Evolutionary conservation across 441 rosid genomes (phyloP).

Genomic region (Kokia cookei): DNA sequence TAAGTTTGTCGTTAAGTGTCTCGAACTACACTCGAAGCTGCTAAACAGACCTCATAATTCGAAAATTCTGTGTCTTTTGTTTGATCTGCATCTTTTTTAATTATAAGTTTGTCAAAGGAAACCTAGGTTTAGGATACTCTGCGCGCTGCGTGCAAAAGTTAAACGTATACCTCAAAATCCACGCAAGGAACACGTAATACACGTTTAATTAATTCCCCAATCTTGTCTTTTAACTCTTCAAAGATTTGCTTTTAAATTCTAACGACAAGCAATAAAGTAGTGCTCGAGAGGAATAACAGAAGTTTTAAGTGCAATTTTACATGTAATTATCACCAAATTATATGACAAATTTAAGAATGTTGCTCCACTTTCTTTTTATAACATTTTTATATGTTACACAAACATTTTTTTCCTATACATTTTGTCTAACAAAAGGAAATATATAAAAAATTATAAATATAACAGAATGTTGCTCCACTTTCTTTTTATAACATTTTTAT

Average conservation of each 20-base stretch:
- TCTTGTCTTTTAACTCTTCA: background rate
- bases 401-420: too few species aligned
- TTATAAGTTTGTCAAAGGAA: too few species aligned
- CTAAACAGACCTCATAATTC: slow-evolving; percentile 14
- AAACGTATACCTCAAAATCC: background rate
- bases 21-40: background rate
- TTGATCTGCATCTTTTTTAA: background rate
- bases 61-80: slow-evolving; percentile 19
- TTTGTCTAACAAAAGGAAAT: too few species aligned
- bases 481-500: too few species aligned
- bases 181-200: background rate
- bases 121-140: background rate
- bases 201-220: background rate
- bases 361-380: background rate
- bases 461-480: too few species aligned
- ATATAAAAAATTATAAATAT: too few species aligned
- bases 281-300: too few species aligned
- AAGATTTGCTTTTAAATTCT: background rate
- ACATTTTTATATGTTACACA: background rate
- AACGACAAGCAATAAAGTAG: background rate
- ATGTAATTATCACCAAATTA: background rate
- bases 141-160: background rate
- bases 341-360: background rate
- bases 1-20: background rate
- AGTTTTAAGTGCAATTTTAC: background rate